A percentile compares a stretch with the other conserved stretches of the same genome.
phyloP scores from a whole-genome alignment of 148 eudicot genomes.

The Vaccinium myrtillus region DNA sequence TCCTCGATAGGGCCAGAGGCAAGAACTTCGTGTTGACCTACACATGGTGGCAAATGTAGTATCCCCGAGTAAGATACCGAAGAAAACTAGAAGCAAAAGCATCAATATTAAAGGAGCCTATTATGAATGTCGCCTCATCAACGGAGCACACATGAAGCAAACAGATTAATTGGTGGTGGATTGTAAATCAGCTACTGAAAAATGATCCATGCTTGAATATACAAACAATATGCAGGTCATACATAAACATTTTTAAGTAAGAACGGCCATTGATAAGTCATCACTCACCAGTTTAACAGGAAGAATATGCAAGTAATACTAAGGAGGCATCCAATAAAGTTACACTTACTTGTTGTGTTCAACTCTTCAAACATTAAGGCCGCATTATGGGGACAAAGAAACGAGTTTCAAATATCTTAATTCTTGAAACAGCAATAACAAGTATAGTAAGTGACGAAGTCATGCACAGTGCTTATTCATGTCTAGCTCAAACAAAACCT shows the following conservation, averaged over 20 bases:
- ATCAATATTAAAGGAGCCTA: background rate
- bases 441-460: background rate
- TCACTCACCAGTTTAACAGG: background rate
- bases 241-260: background rate
- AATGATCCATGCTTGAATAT: background rate
- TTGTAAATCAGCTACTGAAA: background rate
- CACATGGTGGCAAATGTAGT: slow-evolving; percentile 12
- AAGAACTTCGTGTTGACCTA: slow-evolving; percentile 97
- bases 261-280: background rate
- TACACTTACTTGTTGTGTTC: too few species aligned
- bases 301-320: background rate
- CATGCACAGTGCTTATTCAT: background rate
- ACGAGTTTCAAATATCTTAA: background rate
- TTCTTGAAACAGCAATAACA: background rate
- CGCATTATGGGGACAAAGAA: background rate
- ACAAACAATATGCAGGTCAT: background rate
- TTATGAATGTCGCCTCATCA: background rate
- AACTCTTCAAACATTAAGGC: background rate
- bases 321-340: background rate
- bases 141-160: slow-evolving; percentile 5
- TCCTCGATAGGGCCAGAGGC: slow-evolving; percentile 99
- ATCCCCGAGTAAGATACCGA: background rate
- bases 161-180: background rate
- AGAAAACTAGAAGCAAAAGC: background rate
- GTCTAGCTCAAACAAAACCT: background rate